Base-by-base conservation (phyloP, 2,329 filamentous ascomycete genomes). In the Fusarium sp. region DNA sequence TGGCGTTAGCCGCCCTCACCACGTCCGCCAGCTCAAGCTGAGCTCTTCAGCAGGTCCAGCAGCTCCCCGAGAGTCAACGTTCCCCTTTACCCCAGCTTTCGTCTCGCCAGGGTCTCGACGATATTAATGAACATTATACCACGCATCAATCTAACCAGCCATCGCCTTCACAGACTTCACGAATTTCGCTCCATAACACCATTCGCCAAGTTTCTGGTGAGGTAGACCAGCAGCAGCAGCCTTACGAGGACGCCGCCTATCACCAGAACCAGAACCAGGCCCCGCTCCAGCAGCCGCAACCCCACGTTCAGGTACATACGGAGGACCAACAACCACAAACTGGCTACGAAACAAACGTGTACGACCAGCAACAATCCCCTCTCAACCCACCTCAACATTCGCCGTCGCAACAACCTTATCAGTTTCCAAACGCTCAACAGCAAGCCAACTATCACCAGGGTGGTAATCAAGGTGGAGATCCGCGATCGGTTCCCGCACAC, bases 181-280 rank as follows among this genome's bases (percentile, higher is more conserved):
- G 81, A 73, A 70, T 76, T 45, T 69, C 75, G 20, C 70, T 74
- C 40, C 72, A 80, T 50, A 82, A 80, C 67, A 84, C 83, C 27
- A 84, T 87, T 70, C 86, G 85, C 64, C 83, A 84, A 65, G 81
- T 87, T n/a, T 80, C 81, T 60, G 76, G 81, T 41, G 85, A 86
- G 70, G 74, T 80, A 62, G 86, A 85, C 30, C 76, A 84, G 7
- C 79, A 77, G 32, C 82, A 83, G 7, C 80, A 84, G 23, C 44
- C 60, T 48, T 86, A 86, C 73, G 84, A 86, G 70, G 84, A 87
- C 37, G 70, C 81, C 42, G 77, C 77, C 64, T 85, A 83, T 71
- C 75, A 61, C 41, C 56, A 59, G 37, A 59, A 73, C 32, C 74
- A 79, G 57, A 77, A 74, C 52, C 82, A 85, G 67, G 82, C 82